A percentile compares a stretch with the other conserved stretches of the same genome.
phyloP scores from a whole-genome alignment of 495 filamentous ascomycete species.

The Hypoxylon lenormandii region DNA sequence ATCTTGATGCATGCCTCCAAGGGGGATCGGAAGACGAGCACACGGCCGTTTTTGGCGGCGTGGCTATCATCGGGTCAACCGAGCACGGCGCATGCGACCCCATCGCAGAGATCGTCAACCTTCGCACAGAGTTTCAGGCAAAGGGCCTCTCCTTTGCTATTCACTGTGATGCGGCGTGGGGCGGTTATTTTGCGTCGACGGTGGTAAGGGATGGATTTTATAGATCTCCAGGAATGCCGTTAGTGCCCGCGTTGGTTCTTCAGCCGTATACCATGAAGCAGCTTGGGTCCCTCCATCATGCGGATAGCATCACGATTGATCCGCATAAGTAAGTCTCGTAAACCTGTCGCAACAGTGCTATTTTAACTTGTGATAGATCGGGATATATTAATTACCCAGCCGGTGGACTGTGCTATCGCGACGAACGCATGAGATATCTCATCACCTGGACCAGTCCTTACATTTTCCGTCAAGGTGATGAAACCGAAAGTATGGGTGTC shows the following conservation, averaged over 20 bases:
- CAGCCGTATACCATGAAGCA: too few species aligned
- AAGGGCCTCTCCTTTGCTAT: slow-evolving; percentile 58
- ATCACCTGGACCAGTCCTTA: slow-evolving; percentile 64
- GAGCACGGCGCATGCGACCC: slow-evolving; percentile 60
- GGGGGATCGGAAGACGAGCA: slow-evolving; percentile 47
- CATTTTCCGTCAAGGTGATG: slow-evolving; percentile 43
- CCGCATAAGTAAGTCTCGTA: too few species aligned
- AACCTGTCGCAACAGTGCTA: too few species aligned
- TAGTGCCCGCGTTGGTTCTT: too few species aligned
- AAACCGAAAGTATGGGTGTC: too few species aligned
- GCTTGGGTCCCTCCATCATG: too few species aligned
- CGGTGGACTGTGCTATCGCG: slow-evolving; percentile 59
- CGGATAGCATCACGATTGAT: too few species aligned
- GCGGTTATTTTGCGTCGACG: slow-evolving; percentile 58
- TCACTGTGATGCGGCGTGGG: slow-evolving; percentile 64
- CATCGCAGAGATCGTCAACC: slow-evolving; percentile 52
- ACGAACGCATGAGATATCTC: slow-evolving; percentile 59
- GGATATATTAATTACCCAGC: slow-evolving; percentile 65
- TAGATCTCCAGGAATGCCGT: too few species aligned
- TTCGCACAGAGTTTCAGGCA: slow-evolving; percentile 55
- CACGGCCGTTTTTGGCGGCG: slow-evolving; percentile 49
- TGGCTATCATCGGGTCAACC: slow-evolving; percentile 50
- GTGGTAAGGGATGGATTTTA: too few species aligned
- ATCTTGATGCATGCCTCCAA: neutral
- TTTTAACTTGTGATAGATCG: slow-evolving; percentile 45